Base-by-base conservation (phyloP, 2,329 filamentous ascomycete species). In the Ophiostoma montium region DNA sequence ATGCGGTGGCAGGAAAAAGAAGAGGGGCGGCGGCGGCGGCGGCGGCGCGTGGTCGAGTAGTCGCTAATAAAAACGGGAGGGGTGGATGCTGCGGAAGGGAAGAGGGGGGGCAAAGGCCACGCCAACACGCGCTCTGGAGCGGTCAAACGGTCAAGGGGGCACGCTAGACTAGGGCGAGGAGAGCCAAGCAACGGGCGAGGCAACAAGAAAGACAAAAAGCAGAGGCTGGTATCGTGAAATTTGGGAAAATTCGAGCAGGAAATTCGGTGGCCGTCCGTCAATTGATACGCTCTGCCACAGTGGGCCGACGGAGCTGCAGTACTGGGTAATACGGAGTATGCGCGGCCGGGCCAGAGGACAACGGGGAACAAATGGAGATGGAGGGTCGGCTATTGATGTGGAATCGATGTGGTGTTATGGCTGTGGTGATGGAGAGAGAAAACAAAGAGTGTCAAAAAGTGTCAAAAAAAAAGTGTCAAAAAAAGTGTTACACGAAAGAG, bases 81-180 rank as follows among this genome's bases (percentile, higher is more conserved):
- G 42, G 42, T 44, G 42, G 42, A 44, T 44, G 42, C 42, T 30
- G 18, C 42, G 30, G 39, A 39, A 39, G 16, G 49, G 45, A 35
- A 47, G 45, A 44, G 41, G 46, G 46, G 41, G 16, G 35, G 11
- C 45, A 51, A 48, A 31, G 5, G 23, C 45, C 30, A 51, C 39
- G 46, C 49, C 49, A 46, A 39, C 46, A 41, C 49, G 44, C 48
- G 42, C 42, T 50, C 38, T 39, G 30, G 33, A 47, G 49, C 49
- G 49, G 49, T 50, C 49, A 50, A 33, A 44, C 16, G 35, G 32
- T 12, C 23, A 31, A 43, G 30, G 13, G 32, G 39, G 12, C 41
- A 23, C 12, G 19, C 38, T 21, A 41, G 19, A 12, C 38, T 15
- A 27, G 38, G 11, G 38, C 38, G 4, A 41, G 38, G 19, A 4